These are phyloP conservation scores for Adansonia grandidieri DNA, from an alignment of 441 rosid species.

Conservation along the genomic window DNA sequence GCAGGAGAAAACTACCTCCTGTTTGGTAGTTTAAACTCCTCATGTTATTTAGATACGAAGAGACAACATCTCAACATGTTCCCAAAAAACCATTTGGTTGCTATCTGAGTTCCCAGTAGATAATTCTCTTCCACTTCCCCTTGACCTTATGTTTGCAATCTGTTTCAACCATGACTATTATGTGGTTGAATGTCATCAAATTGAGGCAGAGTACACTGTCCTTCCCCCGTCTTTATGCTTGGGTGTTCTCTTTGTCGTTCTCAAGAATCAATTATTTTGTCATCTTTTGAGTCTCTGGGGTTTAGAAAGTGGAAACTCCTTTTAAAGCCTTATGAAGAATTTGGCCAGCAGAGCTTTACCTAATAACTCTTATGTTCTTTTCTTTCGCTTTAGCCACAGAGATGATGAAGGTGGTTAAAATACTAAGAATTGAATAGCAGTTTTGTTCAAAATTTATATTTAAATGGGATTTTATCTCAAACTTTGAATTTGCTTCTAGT, in stretches of 20 bases:
- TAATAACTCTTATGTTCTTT: neutral
- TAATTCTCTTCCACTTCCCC: slow-evolving; percentile 5
- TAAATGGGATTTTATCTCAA: slow-evolving; percentile 6
- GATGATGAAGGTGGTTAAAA: neutral
- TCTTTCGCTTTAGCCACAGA: slow-evolving; percentile 12
- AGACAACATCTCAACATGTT: neutral
- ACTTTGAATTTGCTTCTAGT: neutral
- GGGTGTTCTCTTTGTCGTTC: neutral
- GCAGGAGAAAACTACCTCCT: neutral
- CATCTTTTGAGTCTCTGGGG: neutral
- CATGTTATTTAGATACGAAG: slow-evolving; percentile 13
- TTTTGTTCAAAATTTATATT: slow-evolving; percentile 2
- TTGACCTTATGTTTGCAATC: neutral
- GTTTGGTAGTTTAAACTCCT: neutral
- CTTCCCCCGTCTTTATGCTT: neutral
- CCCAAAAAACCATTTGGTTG: slow-evolving; percentile 4
- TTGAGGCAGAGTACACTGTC: neutral
- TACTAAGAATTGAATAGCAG: neutral
- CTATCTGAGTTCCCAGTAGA: neutral
- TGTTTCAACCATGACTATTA: slow-evolving; percentile 5
- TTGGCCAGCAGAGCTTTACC: slow-evolving; percentile 8
- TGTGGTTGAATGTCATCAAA: neutral
- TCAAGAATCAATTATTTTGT: neutral
- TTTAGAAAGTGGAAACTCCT: neutral
- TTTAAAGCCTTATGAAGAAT: neutral